Evolutionary conservation across 305 asterid species (phyloP).

Genomic region (Euphrasia arctica): DNA sequence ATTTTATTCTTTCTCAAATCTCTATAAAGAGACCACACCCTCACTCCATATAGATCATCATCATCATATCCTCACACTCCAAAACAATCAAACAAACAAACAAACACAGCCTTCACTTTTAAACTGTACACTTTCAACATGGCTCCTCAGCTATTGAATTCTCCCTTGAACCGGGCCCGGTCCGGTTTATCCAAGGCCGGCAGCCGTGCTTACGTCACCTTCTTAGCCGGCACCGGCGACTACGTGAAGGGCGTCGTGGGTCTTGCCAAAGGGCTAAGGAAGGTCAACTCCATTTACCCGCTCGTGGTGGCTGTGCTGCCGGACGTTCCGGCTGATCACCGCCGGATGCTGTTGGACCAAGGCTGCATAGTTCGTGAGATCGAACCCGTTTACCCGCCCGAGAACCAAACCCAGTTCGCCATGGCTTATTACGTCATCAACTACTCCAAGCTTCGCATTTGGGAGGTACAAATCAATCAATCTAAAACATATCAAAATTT

Average conservation of each 20-base stretch:
- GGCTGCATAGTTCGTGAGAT: constrained; percentile 53
- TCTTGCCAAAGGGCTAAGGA: constrained; percentile 46
- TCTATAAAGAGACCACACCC: background rate
- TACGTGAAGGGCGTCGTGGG: constrained; percentile 54
- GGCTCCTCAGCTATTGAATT: background rate
- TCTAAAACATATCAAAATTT: too few relatives aligned
- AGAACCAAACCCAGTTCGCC: constrained; percentile 36
- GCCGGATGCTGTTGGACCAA: constrained; percentile 47
- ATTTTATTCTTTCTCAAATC: background rate
- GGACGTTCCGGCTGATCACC: constrained; percentile 56
- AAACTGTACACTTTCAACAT: background rate
- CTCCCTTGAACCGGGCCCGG: background rate
- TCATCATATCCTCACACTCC: too few relatives aligned
- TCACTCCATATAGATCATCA: background rate
- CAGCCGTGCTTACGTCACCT: constrained; percentile 42
- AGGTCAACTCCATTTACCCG: constrained; percentile 35
- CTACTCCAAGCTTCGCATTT: constrained; percentile 55
- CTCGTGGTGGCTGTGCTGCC: constrained; percentile 53
- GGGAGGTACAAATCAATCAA: constrained; percentile 36
- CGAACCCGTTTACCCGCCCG: constrained; percentile 44
- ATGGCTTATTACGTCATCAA: constrained; percentile 52
- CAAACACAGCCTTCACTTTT: background rate
- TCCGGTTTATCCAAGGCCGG: constrained; percentile 30
- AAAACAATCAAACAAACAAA: background rate
- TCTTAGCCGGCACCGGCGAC: constrained; percentile 48